Conservation (phyloP, 2,329 filamentous ascomycete species). For the Phialophora macrospora region DNA sequence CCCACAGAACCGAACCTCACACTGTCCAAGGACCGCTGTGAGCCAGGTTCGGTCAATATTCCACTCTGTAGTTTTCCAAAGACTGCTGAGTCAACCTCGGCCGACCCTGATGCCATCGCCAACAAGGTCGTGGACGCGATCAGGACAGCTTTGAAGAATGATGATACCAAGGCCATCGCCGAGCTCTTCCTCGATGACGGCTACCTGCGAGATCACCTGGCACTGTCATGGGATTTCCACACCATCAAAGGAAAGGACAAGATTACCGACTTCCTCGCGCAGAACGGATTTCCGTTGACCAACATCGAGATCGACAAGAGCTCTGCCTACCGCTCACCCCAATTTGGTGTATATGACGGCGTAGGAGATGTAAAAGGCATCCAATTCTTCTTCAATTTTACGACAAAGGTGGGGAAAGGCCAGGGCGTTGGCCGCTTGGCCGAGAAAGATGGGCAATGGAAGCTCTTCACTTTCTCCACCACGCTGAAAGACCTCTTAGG, state of each 20-base stretch:
- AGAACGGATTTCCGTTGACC: slow-evolving; percentile 50
- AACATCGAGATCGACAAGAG: slow-evolving; percentile 55
- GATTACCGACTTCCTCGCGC: slow-evolving; percentile 45
- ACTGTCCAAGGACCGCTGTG: slow-evolving; percentile 51
- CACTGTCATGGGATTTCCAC: slow-evolving; percentile 60
- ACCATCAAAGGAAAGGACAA: slow-evolving; percentile 57
- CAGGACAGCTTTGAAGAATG: slow-evolving; percentile 47
- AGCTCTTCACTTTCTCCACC: slow-evolving; percentile 68
- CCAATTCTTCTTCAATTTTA: slow-evolving; percentile 61
- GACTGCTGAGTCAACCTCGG: slow-evolving; percentile 43
- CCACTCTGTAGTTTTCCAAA: slow-evolving; percentile 51
- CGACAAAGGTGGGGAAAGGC: slow-evolving; percentile 61
- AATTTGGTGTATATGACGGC: slow-evolving; percentile 55
- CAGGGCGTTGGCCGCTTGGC: slow-evolving; percentile 62
- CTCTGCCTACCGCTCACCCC: slow-evolving; percentile 53
- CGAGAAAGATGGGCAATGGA: slow-evolving; percentile 57
- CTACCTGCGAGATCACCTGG: slow-evolving; percentile 65
- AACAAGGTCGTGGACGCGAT: slow-evolving; percentile 46
- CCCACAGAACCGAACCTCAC: slow-evolving; percentile 32
- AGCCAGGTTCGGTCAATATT: slow-evolving; percentile 62
- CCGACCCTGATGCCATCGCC: slow-evolving; percentile 49
- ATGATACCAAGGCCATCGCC: slow-evolving; percentile 45
- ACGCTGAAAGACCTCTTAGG: slow-evolving; percentile 60
- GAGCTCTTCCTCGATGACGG: slow-evolving; percentile 57
- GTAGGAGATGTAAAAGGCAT: slow-evolving; percentile 59